Evolutionary conservation across 2,329 filamentous ascomycete genomes (phyloP), one percentile per base, ranked within the genome.

Genomic region (Cladophialophora immunda): DNA sequence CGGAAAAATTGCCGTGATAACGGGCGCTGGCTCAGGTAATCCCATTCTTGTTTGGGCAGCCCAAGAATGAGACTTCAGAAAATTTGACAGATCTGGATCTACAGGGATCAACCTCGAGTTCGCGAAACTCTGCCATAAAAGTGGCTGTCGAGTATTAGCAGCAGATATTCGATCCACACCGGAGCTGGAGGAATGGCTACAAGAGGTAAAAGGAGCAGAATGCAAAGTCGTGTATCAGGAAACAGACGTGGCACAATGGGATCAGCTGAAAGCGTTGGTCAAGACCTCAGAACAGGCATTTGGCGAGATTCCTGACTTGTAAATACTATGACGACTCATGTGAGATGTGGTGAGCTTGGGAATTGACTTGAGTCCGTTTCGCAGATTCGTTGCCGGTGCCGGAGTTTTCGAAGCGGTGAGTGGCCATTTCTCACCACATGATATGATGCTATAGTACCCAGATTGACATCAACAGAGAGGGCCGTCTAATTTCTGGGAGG

Each of bases 401-500:
- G 79, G 77, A 22, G 70, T 80, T n/a, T 80, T 80, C 66, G 79
- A 80, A 62, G 77, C 77, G 4, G 73, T 76, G 68, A 36, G 66
- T 63, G 13, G n/a, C 17, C 47, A 53, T 22, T 25, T 25, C 47
- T 53, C 6, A 4, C 47, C 27, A 25, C 47, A 29, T 25, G 47
- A 22, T 53, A 53, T 13, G 11, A 53, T 15, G n/a, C 47, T 29
- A 22, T 29, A 25, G 17, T 25, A 25, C 19, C 19, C 47, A 53
- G 47, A 25, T 8, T 53, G 27, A 53, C 19, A 29, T 53, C 47
- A 53, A 25, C 19, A 53, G 47, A 53, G 47, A 53, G 47, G 47
- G 25, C 75, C 69, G 70, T 77, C 75, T 4, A 77, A 76, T 55
- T 80, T 79, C 72, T 77, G 77, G 75, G 67, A 77, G 52, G 78